Evolutionary conservation across 352 stramenopile species (phyloP), one percentile per base, ranked within the genome.

Genomic region (Pythium myriotylum): DNA sequence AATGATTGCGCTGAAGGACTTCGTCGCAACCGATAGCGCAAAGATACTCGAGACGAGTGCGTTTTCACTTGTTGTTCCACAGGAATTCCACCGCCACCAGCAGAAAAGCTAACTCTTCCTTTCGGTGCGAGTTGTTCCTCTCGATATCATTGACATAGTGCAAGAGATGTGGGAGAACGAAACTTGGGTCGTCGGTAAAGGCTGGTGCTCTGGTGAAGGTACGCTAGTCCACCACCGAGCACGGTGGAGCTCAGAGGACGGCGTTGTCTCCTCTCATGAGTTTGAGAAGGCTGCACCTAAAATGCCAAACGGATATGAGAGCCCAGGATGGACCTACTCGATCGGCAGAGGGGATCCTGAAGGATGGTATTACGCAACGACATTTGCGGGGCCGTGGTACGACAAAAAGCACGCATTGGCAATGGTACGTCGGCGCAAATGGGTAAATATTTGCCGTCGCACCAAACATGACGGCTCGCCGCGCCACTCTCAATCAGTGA

Each of bases 121-220:
- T 3, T 50, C 27, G 6, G 54, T 82, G 29, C 20, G 47, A 14
- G 42, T 74, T n/a, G 43, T 61, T 4, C 61, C 65, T 0, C 23
- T 70, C 22, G 62, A 62, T n/a, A 13, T 67, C 16, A 50, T 57
- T 0, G 66, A 77, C 5, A 32, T 68, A 6, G 42, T 54, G 0
- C 55, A 75, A 16, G 62, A 76, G 58, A 32, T 78, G 23, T 82
- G 66, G 65, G 74, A 82, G 54, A 82, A 82, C 61, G 68, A 80
- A 54, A 51, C 45, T 10, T 77, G 62, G 50, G 51, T 43, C n/a
- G 41, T 69, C 20, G 45, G 45, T 14, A 55, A 63, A 10, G 65
- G 68, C 16, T 82, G 71, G 71, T 58, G 32, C 55, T 60, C 65
- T 4, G 48, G 62, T 1, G 46, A 65, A 6, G 60, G 50, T 4